phyloP scores from a whole-genome alignment of 805 yeast species.

The Kodamaea lidongshanica region DNA sequence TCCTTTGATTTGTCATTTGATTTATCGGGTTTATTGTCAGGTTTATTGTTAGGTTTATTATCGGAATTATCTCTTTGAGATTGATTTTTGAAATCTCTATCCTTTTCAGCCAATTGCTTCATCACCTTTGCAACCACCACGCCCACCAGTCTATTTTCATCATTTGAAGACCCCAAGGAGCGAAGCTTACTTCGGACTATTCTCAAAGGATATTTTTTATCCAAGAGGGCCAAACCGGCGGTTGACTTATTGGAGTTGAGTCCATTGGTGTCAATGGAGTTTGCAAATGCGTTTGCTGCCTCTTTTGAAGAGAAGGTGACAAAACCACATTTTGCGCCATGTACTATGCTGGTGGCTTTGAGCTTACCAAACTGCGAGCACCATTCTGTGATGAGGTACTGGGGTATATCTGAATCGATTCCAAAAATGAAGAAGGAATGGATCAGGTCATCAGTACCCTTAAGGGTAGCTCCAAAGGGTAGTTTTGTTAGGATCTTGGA shows the following conservation, averaged over 20 bases:
- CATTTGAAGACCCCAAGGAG: conserved; percentile 35
- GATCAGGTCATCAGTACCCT: conserved; percentile 32
- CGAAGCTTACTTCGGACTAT: conserved; percentile 50
- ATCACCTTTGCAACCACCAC: conserved; percentile 47
- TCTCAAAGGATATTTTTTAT: conserved; percentile 40
- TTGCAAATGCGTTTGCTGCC: conserved; percentile 44
- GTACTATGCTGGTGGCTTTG: conserved; percentile 45
- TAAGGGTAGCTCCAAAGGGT: conserved; percentile 63
- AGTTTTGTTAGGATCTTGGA: conserved; percentile 49
- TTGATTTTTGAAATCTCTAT: conserved; percentile 10
- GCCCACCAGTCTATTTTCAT: conserved; percentile 44
- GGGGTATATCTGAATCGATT: conserved; percentile 59
- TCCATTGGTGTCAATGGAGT: conserved; percentile 17
- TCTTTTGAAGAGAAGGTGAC: conserved; percentile 45
- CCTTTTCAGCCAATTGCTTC: conserved; percentile 46
- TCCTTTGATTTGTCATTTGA: conserved; percentile 1
- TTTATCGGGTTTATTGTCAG: not conserved
- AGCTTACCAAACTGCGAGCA: conserved; percentile 44
- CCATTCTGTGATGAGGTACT: conserved; percentile 48
- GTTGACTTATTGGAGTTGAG: conserved; percentile 20
- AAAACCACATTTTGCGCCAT: conserved; percentile 59
- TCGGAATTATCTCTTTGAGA: not conserved
- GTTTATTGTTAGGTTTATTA: too few species aligned
- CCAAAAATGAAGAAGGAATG: conserved; percentile 73
- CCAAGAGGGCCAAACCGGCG: conserved; percentile 30